Percentiles rank a stretch among this genome's conserved stretches.
These are phyloP conservation scores for Hanseniaspora uvarum DNA, from an alignment of 1,139 yeast species.

Conservation along the genomic window DNA sequence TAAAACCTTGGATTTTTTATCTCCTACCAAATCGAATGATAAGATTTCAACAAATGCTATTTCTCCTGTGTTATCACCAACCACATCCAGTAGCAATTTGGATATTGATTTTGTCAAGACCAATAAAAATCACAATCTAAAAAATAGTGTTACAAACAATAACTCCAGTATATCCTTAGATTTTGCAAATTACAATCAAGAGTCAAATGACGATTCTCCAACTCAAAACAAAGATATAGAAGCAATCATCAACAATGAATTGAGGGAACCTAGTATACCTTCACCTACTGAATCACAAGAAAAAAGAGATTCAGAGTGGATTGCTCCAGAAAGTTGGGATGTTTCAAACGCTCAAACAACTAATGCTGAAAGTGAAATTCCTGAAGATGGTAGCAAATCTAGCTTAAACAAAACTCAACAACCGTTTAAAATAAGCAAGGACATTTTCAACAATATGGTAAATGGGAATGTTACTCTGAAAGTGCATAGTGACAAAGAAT, in stretches of 20 bases:
- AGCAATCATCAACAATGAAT: neutral
- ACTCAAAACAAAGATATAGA: neutral
- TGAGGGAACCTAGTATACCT: conserved; percentile 4
- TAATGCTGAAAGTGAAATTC: neutral
- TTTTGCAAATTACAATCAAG: neutral
- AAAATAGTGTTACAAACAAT: neutral
- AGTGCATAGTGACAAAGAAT: conserved; percentile 9
- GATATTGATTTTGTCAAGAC: neutral
- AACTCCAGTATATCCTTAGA: neutral
- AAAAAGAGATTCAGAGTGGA: conserved; percentile 35
- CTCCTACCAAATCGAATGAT: neutral
- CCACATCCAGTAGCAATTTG: neutral
- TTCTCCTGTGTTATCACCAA: neutral
- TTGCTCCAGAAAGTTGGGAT: conserved; percentile 76
- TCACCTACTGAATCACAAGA: neutral
- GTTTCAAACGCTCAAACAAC: conserved; percentile 34
- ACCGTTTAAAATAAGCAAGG: conserved; percentile 17
- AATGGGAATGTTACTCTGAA: conserved; percentile 19
- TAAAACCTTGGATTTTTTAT: neutral
- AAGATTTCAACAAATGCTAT: neutral
- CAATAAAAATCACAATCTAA: neutral
- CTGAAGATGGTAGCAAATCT: neutral
- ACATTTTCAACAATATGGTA: conserved; percentile 20
- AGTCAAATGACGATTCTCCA: neutral
- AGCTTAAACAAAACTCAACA: conserved; percentile 14